Base-by-base conservation (phyloP, 306 rosid species). In the Cajanus cajan region DNA sequence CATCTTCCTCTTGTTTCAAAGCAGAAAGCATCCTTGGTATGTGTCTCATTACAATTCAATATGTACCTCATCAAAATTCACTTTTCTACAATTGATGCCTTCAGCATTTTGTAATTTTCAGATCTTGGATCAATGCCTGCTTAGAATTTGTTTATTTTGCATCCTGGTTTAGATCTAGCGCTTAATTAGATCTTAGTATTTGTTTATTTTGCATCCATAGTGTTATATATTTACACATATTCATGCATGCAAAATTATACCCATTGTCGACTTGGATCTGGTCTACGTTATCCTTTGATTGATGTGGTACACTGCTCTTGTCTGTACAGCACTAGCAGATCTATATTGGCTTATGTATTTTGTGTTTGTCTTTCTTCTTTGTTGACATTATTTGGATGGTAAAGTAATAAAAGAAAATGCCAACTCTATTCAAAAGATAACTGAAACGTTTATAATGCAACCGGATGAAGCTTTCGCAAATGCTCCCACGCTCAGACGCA, bases 101-200 rank as follows among this genome's bases (percentile, higher is more conserved):
- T 12, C 22, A 34, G 8, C 41, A 54, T 57, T 52, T 52, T 33
- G 3, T 36, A 18, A 13, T 66, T 8, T 4, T 78, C 28, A 68
- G 74, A 85, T 77, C 67, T 66, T 72, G 8, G 58, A 81, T 81
- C 80, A 68, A 62, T 73, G 68, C 28, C 28, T 34, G 62, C 50
- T 18, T 61, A 40, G 1, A 67, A 13, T 41, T 22, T 65, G 55
- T 15, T 16, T 61, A 5, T 40, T 18, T 72, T 18, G 68, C 25
- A 48, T 76, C 54, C 15, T 18, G 2, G 5, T 77, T 66, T 62
- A 40, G 78, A 73, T 82, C 86, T 61, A 33, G 36, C 41, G 0
- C 45, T 59, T 71, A 6, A n/a, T n/a, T n/a, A n/a, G n/a, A n/a
- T n/a, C n/a, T n/a, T n/a, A n/a, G n/a, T n/a, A n/a, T n/a, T n/a